phyloP scores from a whole-genome alignment of 2,329 filamentous ascomycete genomes.

The Kalmusia sp. region DNA sequence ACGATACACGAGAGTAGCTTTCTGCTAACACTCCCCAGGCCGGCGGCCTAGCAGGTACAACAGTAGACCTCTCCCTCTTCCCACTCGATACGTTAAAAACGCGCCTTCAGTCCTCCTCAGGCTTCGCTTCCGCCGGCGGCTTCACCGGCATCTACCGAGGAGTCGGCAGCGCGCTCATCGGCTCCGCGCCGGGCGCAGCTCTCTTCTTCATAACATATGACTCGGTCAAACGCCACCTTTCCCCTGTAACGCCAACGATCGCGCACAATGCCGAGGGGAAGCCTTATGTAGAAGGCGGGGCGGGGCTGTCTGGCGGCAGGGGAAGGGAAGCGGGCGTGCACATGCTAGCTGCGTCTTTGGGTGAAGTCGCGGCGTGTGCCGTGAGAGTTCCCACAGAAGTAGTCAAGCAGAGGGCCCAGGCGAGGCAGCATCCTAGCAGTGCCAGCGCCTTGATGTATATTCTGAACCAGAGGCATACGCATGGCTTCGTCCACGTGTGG shows the following conservation, averaged over 20 bases:
- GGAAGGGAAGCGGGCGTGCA: conserved; percentile 59
- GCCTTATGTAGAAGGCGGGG: conserved; percentile 30
- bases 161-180: conserved; percentile 86
- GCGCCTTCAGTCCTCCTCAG: conserved; percentile 81
- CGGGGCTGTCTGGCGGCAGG: conserved; percentile 4
- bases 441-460: conserved; percentile 73
- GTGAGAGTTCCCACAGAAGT: conserved; percentile 95
- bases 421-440: conserved; percentile 77
- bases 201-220: conserved; percentile 99
- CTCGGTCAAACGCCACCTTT: conserved; percentile 60
- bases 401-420: conserved; percentile 95
- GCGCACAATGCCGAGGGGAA: conserved; percentile 33
- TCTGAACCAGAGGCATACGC: conserved; percentile 49
- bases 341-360: conserved; percentile 84
- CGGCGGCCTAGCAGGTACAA: conserved; percentile 90
- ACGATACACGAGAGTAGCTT: too few species aligned
- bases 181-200: conserved; percentile 90
- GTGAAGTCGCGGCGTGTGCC: conserved; percentile 90
- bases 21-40: conserved; percentile 59
- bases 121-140: conserved; percentile 83
- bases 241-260: conserved; percentile 17
- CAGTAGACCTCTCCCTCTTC: conserved; percentile 95
- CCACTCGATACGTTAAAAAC: conserved; percentile 99
- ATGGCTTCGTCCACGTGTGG: conserved; percentile 67
- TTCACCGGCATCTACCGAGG: conserved; percentile 93